A percentile compares a stretch with the other conserved stretches of the same genome.
Conservation (phyloP, 2,329 filamentous ascomycete species). For the Pseudogymnoascus sp. region DNA sequence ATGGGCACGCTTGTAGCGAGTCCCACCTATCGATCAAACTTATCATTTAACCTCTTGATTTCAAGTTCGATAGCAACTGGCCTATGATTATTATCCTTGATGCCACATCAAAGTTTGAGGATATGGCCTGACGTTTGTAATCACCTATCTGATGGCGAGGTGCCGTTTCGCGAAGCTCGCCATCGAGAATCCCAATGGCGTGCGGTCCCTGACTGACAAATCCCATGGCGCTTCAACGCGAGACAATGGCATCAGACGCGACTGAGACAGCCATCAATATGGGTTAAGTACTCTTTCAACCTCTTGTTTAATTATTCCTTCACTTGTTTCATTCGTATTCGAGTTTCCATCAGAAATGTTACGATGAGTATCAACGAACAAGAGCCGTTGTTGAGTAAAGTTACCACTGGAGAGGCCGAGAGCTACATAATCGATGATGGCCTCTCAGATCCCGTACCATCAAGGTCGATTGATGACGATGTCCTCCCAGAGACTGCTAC, state of each 20-base stretch:
- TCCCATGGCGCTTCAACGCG: neutral
- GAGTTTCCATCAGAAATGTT: neutral
- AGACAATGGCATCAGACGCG: conserved; percentile 6
- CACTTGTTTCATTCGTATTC: neutral
- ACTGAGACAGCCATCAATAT: neutral
- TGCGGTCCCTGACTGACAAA: neutral
- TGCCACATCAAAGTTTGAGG: neutral
- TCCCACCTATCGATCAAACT: neutral
- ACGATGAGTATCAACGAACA: neutral
- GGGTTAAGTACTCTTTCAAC: neutral
- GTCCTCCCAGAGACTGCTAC: neutral
- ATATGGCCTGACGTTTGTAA: neutral
- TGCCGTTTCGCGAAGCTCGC: neutral
- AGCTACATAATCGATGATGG: neutral
- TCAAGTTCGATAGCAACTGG: neutral
- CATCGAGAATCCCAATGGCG: neutral
- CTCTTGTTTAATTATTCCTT: neutral
- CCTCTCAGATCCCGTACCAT: neutral
- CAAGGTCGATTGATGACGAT: neutral
- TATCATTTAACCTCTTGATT: neutral
- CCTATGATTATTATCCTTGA: neutral
- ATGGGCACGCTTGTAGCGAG: neutral
- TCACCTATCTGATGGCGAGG: neutral
- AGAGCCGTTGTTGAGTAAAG: conserved; percentile 3
- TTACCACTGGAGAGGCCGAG: neutral